Percentiles rank a stretch among this genome's conserved stretches.
Conservation (phyloP, 2,329 filamentous ascomycete species). For the Fusarium piperis region DNA sequence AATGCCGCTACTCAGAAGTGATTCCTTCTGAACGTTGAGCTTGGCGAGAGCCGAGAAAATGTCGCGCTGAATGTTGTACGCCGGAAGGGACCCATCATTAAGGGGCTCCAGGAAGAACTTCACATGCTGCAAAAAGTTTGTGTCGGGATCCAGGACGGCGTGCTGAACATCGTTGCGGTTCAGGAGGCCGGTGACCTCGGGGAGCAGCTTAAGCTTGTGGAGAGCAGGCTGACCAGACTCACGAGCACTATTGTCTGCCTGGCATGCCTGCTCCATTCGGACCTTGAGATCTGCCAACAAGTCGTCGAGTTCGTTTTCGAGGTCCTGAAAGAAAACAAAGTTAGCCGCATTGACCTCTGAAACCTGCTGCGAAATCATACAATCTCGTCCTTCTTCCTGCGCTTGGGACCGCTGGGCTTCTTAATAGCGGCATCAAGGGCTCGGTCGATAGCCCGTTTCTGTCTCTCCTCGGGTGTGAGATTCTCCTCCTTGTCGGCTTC, state of each 20-base stretch:
- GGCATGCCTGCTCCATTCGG: conserved; percentile 89
- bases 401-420: conserved; percentile 72
- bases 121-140: conserved; percentile 92
- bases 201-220: conserved; percentile 93
- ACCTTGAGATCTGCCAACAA: conserved; percentile 88
- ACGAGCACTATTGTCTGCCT: conserved; percentile 85
- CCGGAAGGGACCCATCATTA: conserved; percentile 91
- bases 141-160: conserved; percentile 91
- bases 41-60: conserved; percentile 83
- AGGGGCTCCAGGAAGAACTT: conserved; percentile 97
- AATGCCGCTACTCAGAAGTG: conserved; percentile 88
- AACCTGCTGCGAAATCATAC: conserved; percentile 58
- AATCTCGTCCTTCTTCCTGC: conserved; percentile 87
- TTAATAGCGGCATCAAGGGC: conserved; percentile 91
- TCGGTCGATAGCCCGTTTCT: conserved; percentile 83
- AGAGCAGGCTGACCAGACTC: conserved; percentile 82
- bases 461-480: conserved; percentile 84
- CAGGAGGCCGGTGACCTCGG: conserved; percentile 86
- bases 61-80: conserved; percentile 97
- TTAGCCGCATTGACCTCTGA: conserved; percentile 28
- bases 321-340: conserved; percentile 65
- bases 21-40: conserved; percentile 90
- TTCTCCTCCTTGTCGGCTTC: conserved; percentile 79
- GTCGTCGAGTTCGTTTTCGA: conserved; percentile 90
- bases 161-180: conserved; percentile 89